Evolutionary conservation across 1,139 yeast genomes (phyloP).

Genomic region (Kodamaea sp.): DNA sequence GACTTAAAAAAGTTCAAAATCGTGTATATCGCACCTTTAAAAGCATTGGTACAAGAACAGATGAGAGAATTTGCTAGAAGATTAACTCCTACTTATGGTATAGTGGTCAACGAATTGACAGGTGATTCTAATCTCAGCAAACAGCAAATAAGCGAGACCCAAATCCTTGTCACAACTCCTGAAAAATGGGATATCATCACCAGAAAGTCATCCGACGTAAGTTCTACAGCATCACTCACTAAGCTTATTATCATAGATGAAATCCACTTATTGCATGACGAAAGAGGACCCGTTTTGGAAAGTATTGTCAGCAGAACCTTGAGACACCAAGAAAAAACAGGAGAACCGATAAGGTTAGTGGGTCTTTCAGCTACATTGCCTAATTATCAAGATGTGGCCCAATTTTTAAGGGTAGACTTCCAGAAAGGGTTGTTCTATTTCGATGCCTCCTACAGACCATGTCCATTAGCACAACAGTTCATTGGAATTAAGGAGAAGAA

Average conservation of each 20-base stretch:
- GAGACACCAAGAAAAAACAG: conserved; percentile 45
- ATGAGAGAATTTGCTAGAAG: conserved; percentile 82
- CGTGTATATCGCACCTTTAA: conserved; percentile 90
- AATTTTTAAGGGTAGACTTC: conserved; percentile 69
- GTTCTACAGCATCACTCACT: conserved; percentile 59
- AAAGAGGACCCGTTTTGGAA: conserved; percentile 93
- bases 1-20: conserved; percentile 65
- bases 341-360: conserved; percentile 61
- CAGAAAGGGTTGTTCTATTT: conserved; percentile 69
- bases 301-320: conserved; percentile 78
- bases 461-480: conserved; percentile 87
- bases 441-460: conserved; percentile 83
- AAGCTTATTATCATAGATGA: conserved; percentile 86
- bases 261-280: conserved; percentile 89
- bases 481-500: conserved; percentile 86
- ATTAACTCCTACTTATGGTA: conserved; percentile 59
- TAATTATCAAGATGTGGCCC: conserved; percentile 84
- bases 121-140: conserved; percentile 85
- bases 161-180: conserved; percentile 88
- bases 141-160: conserved; percentile 76
- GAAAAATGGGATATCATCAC: conserved; percentile 98
- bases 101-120: conserved; percentile 81
- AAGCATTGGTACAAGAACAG: conserved; percentile 94
- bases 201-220: conserved; percentile 67
- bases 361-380: conserved; percentile 96